These are phyloP conservation scores for Pseudogymnoascus sp. DNA, from an alignment of 2,329 filamentous ascomycete genomes.

Conservation along the genomic window DNA sequence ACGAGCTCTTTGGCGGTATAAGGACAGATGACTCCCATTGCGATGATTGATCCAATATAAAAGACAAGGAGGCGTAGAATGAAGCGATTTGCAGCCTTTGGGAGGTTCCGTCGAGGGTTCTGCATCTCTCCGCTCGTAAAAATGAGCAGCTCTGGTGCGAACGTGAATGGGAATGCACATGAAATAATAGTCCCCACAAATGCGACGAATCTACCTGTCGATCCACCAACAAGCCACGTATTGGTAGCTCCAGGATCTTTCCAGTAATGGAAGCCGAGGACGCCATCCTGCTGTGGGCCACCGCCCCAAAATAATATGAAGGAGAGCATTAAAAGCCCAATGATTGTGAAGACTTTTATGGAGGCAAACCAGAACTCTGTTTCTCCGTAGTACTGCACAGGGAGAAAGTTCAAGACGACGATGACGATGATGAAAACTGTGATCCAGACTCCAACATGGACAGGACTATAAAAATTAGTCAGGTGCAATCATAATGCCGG, in stretches of 20 bases:
- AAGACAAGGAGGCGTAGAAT: conserved; percentile 53
- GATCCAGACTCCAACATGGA: conserved; percentile 52
- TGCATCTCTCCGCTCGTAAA: conserved; percentile 58
- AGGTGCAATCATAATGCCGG: too few relatives aligned
- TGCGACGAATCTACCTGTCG: conserved; percentile 46
- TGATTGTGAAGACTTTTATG: conserved; percentile 52
- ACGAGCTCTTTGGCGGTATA: conserved; percentile 57
- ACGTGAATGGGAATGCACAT: conserved; percentile 48
- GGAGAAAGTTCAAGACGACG: conserved; percentile 48
- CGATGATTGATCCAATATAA: conserved; percentile 50
- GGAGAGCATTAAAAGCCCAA: conserved; percentile 49
- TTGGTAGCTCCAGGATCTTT: conserved; percentile 31
- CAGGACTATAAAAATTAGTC: conserved; percentile 19
- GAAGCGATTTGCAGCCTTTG: conserved; percentile 54
- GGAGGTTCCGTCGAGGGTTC: conserved; percentile 57
- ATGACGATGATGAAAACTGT: conserved; percentile 48
- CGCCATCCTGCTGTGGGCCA: conserved; percentile 40
- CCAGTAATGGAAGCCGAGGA: conserved; percentile 44
- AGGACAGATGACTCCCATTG: conserved; percentile 49
- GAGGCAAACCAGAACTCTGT: conserved; percentile 55
- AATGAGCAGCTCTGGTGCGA: conserved; percentile 50
- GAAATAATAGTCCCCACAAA: conserved; percentile 45
- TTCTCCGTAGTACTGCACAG: conserved; percentile 51
- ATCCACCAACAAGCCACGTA: conserved; percentile 36
- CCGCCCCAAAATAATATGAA: conserved; percentile 51